phyloP scores from a whole-genome alignment of 768 basidiomycete species.

The Suillus subluteus region DNA sequence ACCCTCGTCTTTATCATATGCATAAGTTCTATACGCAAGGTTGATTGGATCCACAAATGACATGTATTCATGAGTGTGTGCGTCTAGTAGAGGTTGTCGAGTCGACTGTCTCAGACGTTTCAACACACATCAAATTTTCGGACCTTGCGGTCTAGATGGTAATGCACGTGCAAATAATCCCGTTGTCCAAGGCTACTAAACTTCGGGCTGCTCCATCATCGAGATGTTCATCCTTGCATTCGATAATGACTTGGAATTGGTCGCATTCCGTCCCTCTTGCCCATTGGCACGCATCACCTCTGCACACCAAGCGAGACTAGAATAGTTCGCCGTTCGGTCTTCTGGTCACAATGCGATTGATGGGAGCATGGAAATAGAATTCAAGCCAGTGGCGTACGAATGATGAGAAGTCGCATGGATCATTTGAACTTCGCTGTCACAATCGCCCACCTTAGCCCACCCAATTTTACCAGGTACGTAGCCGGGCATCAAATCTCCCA shows the following conservation, averaged over 20 bases:
- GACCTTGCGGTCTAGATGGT: neutral
- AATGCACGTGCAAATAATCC: neutral
- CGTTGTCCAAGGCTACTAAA: neutral
- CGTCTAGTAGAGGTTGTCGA: neutral
- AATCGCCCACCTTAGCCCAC: neutral
- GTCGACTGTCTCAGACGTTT: neutral
- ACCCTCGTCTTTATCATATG: slow-evolving; percentile 10
- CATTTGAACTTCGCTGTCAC: neutral
- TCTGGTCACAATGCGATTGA: neutral
- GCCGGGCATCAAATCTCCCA: neutral
- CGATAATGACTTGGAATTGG: neutral
- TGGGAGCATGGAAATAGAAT: neutral
- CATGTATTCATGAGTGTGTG: neutral
- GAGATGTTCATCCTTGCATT: neutral
- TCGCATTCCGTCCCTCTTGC: neutral
- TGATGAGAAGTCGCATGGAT: neutral
- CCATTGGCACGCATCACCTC: neutral
- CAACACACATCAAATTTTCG: neutral
- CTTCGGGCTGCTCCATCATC: neutral
- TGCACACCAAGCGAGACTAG: neutral
- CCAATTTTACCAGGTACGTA: neutral
- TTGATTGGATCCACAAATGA: neutral
- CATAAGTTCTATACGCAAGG: slow-evolving; percentile 9
- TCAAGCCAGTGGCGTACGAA: neutral
- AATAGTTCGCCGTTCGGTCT: neutral